Conservation (phyloP, 192 early-diverging fungal species). For the Podochytrium sp. region DNA sequence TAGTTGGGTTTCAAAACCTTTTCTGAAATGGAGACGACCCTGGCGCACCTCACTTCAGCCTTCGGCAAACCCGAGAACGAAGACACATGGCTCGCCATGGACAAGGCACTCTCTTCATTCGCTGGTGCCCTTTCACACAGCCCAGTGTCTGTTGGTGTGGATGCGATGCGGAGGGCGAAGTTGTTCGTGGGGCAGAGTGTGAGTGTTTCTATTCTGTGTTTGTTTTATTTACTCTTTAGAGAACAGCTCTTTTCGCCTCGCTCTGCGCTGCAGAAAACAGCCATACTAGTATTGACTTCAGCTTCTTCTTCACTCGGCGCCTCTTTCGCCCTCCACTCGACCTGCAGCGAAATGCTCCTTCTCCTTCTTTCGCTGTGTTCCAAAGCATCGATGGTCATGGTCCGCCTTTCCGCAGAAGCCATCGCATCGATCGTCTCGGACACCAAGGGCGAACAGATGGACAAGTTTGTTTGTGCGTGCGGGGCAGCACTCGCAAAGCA, state of each 20-base stretch:
- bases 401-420: constrained; percentile 1
- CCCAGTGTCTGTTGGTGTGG: background rate
- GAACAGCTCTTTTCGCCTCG: constrained; percentile 8
- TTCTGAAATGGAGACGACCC: background rate
- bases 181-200: constrained; percentile 6
- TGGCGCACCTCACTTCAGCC: background rate
- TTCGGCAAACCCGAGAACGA: constrained; percentile 23
- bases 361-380: background rate
- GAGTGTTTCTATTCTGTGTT: background rate
- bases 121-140: background rate
- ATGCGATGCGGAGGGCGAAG: constrained; percentile 3
- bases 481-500: background rate
- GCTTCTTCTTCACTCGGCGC: background rate
- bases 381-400: constrained; percentile 17
- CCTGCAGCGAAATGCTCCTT: background rate
- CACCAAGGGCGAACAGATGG: background rate
- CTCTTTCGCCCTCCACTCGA: background rate
- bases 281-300: background rate
- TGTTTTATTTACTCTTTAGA: background rate
- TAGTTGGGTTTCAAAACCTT: no score
- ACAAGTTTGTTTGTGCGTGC: background rate
- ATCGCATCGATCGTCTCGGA: constrained; percentile 1
- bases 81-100: constrained; percentile 11
- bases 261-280: constrained; percentile 21
- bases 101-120: background rate